A percentile compares a stretch with the other conserved stretches of the same genome.
These are phyloP conservation scores for Arthroderma sp. DNA, from an alignment of 2,329 filamentous ascomycete species.

Conservation along the genomic window DNA sequence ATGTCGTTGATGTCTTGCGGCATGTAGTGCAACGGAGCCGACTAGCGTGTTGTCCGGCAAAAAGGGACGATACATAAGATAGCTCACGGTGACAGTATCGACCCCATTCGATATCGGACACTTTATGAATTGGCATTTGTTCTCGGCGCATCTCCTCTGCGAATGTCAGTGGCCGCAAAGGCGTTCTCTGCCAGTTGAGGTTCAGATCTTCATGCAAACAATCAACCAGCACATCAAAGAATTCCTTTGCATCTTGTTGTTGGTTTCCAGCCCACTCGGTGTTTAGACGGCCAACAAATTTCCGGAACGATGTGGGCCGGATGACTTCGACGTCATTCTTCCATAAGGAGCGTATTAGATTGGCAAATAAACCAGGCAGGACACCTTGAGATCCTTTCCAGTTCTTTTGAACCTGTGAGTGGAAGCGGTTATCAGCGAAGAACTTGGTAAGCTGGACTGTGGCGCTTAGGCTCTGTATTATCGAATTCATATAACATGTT, in stretches of 20 bases:
- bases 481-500: constrained; percentile 89
- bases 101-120: constrained; percentile 63
- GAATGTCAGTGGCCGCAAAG: constrained; percentile 46
- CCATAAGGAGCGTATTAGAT: constrained; percentile 49
- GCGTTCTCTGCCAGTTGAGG: constrained; percentile 47
- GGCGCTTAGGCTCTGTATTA: constrained; percentile 68
- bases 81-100: constrained; percentile 56
- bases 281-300: constrained; percentile 53
- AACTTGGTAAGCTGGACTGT: constrained; percentile 51
- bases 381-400: constrained; percentile 56
- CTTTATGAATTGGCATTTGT: constrained; percentile 48
- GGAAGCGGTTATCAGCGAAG: constrained; percentile 55
- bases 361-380: constrained; percentile 50
- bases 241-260: constrained; percentile 89
- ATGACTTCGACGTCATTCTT: constrained; percentile 45
- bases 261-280: constrained; percentile 58
- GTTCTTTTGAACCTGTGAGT: constrained; percentile 47
- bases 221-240: constrained; percentile 69
- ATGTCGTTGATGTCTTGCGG: constrained; percentile 52
- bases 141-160: constrained; percentile 51
- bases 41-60: constrained; percentile 59
- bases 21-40: constrained; percentile 51
- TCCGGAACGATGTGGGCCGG: constrained; percentile 50
- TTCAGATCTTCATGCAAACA: constrained; percentile 82
- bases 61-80: constrained; percentile 68